phyloP scores from a whole-genome alignment of 352 stramenopile species.

The Phytophthora uliginosa region DNA sequence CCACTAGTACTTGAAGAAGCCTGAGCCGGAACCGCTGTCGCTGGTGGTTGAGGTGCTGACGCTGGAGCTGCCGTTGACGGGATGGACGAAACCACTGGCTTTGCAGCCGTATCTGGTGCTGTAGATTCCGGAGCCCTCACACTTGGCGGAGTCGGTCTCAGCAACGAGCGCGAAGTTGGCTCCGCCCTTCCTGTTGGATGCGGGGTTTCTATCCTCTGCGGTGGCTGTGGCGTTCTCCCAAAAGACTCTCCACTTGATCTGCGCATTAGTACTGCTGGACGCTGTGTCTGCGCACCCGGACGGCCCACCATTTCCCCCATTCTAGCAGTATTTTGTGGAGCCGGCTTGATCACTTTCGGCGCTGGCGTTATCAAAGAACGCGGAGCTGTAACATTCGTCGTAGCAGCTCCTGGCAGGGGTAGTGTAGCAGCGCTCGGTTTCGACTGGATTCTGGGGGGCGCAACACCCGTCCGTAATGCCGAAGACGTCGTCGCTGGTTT shows the following conservation, averaged over 20 bases:
- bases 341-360: not conserved
- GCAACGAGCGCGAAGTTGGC: not conserved
- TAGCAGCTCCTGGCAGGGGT: not conserved
- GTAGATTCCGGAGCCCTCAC: not conserved
- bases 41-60: not conserved
- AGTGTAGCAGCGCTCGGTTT: not conserved
- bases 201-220: not conserved
- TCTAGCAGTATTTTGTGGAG: not conserved
- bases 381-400: not conserved
- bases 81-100: not conserved
- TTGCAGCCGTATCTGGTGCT: not conserved
- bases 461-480: not conserved
- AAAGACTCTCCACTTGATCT: not conserved
- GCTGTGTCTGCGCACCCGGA: not conserved
- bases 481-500: not conserved
- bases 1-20: not conserved
- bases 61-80: not conserved
- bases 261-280: not conserved
- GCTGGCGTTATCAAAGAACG: not conserved
- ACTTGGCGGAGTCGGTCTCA: not conserved
- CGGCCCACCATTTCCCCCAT: not conserved
- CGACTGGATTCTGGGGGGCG: not conserved
- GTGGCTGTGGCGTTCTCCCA: not conserved
- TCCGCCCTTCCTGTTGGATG: not conserved
- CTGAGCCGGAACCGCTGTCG: not conserved